Evolutionary conservation across 2,329 filamentous ascomycete genomes (phyloP).

Genomic region (Fusarium cicatricum): DNA sequence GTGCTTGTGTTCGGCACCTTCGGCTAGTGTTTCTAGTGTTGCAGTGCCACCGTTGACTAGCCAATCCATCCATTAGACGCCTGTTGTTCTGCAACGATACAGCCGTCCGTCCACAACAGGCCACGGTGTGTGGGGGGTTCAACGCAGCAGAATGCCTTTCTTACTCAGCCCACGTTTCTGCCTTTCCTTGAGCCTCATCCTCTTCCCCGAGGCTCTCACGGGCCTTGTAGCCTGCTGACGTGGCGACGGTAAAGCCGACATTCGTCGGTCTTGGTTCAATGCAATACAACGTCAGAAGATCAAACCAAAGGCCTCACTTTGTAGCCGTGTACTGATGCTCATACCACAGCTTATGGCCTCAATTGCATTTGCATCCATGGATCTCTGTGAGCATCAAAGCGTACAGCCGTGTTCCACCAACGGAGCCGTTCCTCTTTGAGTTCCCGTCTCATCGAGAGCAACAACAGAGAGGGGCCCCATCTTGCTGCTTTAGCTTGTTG

Average conservation of each 20-base stretch:
- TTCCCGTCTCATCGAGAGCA: background rate
- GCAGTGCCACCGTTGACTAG: too few relatives aligned
- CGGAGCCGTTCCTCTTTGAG: background rate
- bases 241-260: slow-evolving; percentile 18
- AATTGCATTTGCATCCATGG: background rate
- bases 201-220: slow-evolving; percentile 5
- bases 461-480: background rate
- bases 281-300: slow-evolving; percentile 30
- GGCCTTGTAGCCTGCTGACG: slow-evolving; percentile 32
- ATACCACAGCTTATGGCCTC: slow-evolving; percentile 13
- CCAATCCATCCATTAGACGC: too few relatives aligned
- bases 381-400: background rate
- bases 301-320: background rate
- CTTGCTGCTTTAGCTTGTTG: slow-evolving; percentile 14
- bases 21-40: too few relatives aligned
- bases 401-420: background rate
- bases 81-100: too few relatives aligned
- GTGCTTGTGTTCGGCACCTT: too few relatives aligned
- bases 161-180: slow-evolving; percentile 15
- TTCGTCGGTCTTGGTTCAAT: slow-evolving; percentile 14
- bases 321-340: background rate
- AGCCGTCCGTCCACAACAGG: too few relatives aligned
- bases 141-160: too few relatives aligned
- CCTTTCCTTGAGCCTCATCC: slow-evolving; percentile 31
- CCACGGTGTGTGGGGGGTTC: too few relatives aligned